phyloP scores from a whole-genome alignment of 176 grass and related monocot genomes.

The Oryza glumipatula region DNA sequence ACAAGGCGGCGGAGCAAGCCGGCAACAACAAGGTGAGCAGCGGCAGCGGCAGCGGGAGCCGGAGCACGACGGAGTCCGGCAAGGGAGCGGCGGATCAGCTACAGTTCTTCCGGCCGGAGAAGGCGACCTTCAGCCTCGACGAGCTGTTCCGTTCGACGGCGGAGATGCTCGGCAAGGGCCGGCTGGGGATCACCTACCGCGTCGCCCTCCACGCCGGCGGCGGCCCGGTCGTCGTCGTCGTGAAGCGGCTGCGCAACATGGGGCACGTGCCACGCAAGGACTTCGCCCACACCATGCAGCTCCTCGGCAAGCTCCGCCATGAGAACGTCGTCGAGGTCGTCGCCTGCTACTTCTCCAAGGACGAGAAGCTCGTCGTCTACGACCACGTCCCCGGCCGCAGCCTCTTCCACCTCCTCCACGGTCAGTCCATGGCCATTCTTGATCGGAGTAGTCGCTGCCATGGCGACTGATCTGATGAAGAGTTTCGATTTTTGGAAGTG shows the following conservation, averaged over 20 bases:
- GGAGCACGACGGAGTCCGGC: slow-evolving; percentile 34
- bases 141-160: slow-evolving; percentile 77
- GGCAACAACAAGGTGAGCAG: slow-evolving; percentile 33
- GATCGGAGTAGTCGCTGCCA: neutral
- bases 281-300: slow-evolving; percentile 75
- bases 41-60: slow-evolving; percentile 41
- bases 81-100: slow-evolving; percentile 38
- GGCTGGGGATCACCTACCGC: slow-evolving; percentile 79
- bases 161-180: slow-evolving; percentile 74
- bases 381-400: slow-evolving; percentile 70
- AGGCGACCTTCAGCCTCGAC: slow-evolving; percentile 58
- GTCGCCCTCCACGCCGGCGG: slow-evolving; percentile 51
- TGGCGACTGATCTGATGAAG: neutral
- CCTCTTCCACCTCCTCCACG: slow-evolving; percentile 88
- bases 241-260: slow-evolving; percentile 90
- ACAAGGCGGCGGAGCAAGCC: slow-evolving; percentile 47
- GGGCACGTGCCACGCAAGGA: slow-evolving; percentile 59
- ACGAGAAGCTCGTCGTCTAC: slow-evolving; percentile 86
- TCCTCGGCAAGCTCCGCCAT: slow-evolving; percentile 80
- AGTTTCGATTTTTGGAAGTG: neutral
- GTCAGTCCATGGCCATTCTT: slow-evolving; percentile 22
- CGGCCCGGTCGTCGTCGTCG: slow-evolving; percentile 51
- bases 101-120: slow-evolving; percentile 63
- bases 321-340: slow-evolving; percentile 81
- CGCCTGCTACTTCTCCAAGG: slow-evolving; percentile 75